Evolutionary conservation across 441 rosid genomes (phyloP).

Genomic region (Euphorbia schlechtendalii): DNA sequence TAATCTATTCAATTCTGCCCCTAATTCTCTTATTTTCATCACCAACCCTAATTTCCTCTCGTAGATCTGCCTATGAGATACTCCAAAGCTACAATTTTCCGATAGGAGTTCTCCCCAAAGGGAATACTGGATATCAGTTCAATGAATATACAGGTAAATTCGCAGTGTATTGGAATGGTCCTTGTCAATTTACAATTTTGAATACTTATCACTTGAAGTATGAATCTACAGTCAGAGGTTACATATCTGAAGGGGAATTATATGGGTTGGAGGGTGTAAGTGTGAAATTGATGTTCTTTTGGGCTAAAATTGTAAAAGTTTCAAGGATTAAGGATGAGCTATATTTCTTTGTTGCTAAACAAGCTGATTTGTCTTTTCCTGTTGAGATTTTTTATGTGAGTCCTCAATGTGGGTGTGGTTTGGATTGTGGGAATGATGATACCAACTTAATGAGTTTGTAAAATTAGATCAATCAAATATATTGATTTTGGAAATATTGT

Average conservation of each 20-base stretch:
- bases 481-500: too few relatives aligned
- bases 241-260: slow-evolving; percentile 30
- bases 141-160: slow-evolving; percentile 27
- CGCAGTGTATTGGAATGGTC: slow-evolving; percentile 15
- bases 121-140: slow-evolving; percentile 30
- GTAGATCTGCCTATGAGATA: slow-evolving; percentile 31
- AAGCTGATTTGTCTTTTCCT: slow-evolving; percentile 47
- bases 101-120: too few relatives aligned
- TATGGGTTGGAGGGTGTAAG: slow-evolving; percentile 33
- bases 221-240: slow-evolving; percentile 28
- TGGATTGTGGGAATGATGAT: slow-evolving; percentile 31
- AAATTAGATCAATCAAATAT: too few relatives aligned
- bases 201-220: slow-evolving; percentile 29
- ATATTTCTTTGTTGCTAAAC: slow-evolving; percentile 61
- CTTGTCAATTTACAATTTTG: slow-evolving; percentile 24
- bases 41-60: background rate
- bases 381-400: slow-evolving; percentile 44
- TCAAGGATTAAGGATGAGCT: slow-evolving; percentile 35
- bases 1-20: background rate
- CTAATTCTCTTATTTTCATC: slow-evolving; percentile 15
- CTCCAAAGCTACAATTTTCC: slow-evolving; percentile 38
- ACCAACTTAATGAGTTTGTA: too few relatives aligned
- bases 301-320: slow-evolving; percentile 65
- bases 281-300: slow-evolving; percentile 49
- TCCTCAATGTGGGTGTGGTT: slow-evolving; percentile 80